Conservation (phyloP, 176 grass and related monocot species). For the Pontederia crassipes region DNA sequence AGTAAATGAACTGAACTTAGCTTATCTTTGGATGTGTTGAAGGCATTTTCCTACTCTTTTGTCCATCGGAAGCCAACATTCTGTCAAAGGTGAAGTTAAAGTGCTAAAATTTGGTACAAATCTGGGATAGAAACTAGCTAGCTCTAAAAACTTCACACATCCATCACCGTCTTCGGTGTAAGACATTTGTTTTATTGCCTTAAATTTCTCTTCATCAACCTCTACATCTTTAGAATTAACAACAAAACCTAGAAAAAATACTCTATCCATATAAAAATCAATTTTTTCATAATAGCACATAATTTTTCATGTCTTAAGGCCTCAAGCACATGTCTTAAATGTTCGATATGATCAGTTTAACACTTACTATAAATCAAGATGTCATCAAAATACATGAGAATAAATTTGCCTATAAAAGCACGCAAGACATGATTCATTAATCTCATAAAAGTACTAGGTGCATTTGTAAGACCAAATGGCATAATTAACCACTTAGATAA, state of each 20-base stretch:
- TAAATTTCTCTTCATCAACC: neutral
- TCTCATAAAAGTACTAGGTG: no score
- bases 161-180: neutral
- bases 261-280: neutral
- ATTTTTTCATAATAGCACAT: neutral
- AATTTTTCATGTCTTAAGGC: neutral
- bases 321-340: neutral
- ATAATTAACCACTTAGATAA: no score
- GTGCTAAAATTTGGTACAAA: no score
- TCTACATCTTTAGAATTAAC: neutral
- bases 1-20: no score
- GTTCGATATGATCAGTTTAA: neutral
- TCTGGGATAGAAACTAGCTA: neutral
- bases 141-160: constrained; percentile 3
- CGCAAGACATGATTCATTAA: no score
- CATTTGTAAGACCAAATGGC: no score
- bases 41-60: no score
- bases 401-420: no score
- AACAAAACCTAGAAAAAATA: constrained; percentile 1
- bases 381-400: constrained; percentile 16
- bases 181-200: neutral
- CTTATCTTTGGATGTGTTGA: no score
- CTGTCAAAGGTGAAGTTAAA: no score
- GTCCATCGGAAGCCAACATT: no score
- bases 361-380: neutral